Evolutionary conservation across 768 basidiomycete species (phyloP).

Genomic region (Leccinum obscurum): DNA sequence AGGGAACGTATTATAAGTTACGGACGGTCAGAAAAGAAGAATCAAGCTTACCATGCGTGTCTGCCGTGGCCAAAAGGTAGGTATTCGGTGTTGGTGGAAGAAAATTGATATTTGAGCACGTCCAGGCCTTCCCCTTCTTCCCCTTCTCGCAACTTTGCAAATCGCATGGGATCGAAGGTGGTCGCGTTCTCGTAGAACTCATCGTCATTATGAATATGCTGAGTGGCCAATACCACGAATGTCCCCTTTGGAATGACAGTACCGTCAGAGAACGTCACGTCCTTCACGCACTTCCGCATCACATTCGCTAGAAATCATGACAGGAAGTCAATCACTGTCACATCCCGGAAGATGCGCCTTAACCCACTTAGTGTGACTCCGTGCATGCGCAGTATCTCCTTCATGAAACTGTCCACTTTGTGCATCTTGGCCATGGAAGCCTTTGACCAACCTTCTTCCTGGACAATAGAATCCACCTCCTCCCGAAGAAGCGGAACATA

Average conservation of each 20-base stretch:
- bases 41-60: not conserved
- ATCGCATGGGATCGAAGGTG: conserved; percentile 1
- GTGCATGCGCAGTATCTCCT: conserved; percentile 28
- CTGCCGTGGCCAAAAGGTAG: not conserved
- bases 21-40: not conserved
- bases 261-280: conserved; percentile 36
- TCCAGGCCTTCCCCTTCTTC: not conserved
- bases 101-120: not conserved
- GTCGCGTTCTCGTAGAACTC: conserved; percentile 34
- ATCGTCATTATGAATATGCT: conserved; percentile 25
- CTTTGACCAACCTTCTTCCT: conserved; percentile 22
- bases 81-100: not conserved
- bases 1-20: not conserved
- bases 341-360: not conserved
- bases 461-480: conserved; percentile 14
- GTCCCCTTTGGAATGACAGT: conserved; percentile 37
- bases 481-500: conserved; percentile 18
- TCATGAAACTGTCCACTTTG: conserved; percentile 23
- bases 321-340: not conserved
- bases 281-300: conserved; percentile 12
- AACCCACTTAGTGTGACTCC: conserved; percentile 29
- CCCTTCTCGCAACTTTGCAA: not conserved
- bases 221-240: conserved; percentile 23
- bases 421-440: conserved; percentile 16
- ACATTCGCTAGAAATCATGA: conserved; percentile 7